Base-by-base conservation (phyloP, 2,329 filamentous ascomycete genomes). In the Nectriaceae sp. region DNA sequence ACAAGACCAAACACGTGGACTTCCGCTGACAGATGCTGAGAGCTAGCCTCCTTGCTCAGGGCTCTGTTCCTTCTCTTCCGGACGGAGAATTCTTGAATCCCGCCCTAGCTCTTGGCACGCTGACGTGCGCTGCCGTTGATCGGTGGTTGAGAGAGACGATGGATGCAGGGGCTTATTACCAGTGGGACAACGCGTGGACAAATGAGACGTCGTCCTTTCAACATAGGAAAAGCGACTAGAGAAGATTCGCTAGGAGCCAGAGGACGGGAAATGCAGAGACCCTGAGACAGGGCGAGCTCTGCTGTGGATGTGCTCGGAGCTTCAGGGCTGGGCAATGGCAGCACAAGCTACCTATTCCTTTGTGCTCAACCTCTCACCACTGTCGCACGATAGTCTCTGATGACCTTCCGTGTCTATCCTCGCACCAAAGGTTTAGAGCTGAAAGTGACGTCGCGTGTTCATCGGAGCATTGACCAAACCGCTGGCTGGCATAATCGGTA, bases 161-260 rank as follows among this genome's bases (percentile, higher is more conserved):
- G 40, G 55, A 62, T 36, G 57, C 59, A 62, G 59, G 59, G 59
- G 59, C 55, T 62, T 44, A 61, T 61, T 60, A 60, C 36, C 42
- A 55, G 59, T 62, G 59, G 59, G 54, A 62, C 55, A 46, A 36
- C 40, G 42, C 40, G 29, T 40, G 40, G 43, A 41, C 45, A 51
- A 50, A 45, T 46, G 44, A 42, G 46, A 43, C 40, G 24, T 13
- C 24, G 24, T 29, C 13, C 13, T 13, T n/a, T n/a, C n/a, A n/a
- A n/a, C n/a, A n/a, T n/a, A n/a, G n/a, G n/a, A n/a, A n/a, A 13
- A 29, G 6, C 24, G 24, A 29, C 13, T 29, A n/a, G 6, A 29
- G 24, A 29, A 29, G 24, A 13, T 29, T 29, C 24, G 6, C 24
- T 6, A 29, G 24, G 13, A 6, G 13, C 13, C 24, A 29, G 24